Percentiles rank a stretch among this genome's conserved stretches.
Evolutionary conservation across 352 stramenopile genomes (phyloP).

Genomic region (Halophytophthora polymorphica): DNA sequence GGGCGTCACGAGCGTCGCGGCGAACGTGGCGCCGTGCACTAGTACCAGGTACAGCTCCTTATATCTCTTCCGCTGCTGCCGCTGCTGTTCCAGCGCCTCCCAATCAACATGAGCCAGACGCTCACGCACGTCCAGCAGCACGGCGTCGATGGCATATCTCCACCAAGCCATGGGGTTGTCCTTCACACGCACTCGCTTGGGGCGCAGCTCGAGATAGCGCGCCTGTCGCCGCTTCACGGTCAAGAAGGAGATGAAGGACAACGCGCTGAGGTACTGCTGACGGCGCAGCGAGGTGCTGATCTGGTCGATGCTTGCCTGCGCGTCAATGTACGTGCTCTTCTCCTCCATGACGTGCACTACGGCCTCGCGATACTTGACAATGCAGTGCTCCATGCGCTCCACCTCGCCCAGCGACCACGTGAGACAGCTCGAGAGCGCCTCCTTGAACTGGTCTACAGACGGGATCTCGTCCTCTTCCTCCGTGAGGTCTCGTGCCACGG

Average conservation of each 20-base stretch:
- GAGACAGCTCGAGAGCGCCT: conserved; percentile 69
- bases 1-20: conserved; percentile 33
- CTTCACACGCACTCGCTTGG: conserved; percentile 34
- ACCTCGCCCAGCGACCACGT: conserved; percentile 69
- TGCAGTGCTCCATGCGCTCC: conserved; percentile 50
- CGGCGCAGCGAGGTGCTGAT: conserved; percentile 62
- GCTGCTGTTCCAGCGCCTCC: conserved; percentile 37
- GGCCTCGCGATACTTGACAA: conserved; percentile 71
- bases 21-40: conserved; percentile 25
- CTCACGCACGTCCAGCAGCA: conserved; percentile 71
- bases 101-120: conserved; percentile 70
- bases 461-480: conserved; percentile 80
- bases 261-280: conserved; percentile 69
- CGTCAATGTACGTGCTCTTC: conserved; percentile 87
- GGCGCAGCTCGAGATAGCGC: conserved; percentile 57
- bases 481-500: conserved; percentile 62
- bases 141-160: conserved; percentile 69
- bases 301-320: conserved; percentile 64
- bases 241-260: conserved; percentile 75
- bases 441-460: conserved; percentile 68
- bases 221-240: conserved; percentile 56
- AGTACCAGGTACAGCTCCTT: conserved; percentile 55
- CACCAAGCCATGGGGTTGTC: conserved; percentile 66
- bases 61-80: conserved; percentile 44
- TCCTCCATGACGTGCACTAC: conserved; percentile 84